Evolutionary conservation across 2,329 filamentous ascomycete species (phyloP).

Genomic region (Colletotrichum godetiae): DNA sequence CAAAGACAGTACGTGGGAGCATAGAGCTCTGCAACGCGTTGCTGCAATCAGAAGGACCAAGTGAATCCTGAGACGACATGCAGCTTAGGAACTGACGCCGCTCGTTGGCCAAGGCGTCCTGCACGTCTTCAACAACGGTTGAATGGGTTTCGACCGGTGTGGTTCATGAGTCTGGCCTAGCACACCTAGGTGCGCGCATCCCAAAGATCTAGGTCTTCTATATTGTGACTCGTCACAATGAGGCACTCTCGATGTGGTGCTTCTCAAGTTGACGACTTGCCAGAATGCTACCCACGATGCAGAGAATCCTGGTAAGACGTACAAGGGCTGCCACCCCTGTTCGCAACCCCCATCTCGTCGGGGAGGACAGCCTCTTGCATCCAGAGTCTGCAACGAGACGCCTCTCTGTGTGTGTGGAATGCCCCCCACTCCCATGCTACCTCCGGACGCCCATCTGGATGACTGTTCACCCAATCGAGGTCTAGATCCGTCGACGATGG

Average conservation of each 20-base stretch:
- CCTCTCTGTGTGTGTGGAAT: constrained; percentile 10
- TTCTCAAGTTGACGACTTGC: constrained; percentile 1
- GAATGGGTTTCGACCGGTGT: not conserved
- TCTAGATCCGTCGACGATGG: not conserved
- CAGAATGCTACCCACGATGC: constrained; percentile 8
- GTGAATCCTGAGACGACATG: not conserved
- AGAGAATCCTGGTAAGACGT: not conserved
- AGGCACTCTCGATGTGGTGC: constrained; percentile 18
- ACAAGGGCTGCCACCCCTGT: constrained; percentile 12
- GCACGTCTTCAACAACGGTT: not conserved
- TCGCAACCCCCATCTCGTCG: not conserved
- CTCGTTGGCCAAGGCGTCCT: not conserved
- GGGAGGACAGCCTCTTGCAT: constrained; percentile 16
- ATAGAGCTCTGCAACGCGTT: not conserved
- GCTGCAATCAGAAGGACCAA: not conserved
- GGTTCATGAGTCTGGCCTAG: constrained; percentile 2
- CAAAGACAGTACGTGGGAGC: not conserved
- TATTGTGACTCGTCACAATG: constrained; percentile 25
- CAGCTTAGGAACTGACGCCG: constrained; percentile 5
- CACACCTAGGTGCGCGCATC: not conserved
- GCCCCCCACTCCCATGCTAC: constrained; percentile 14
- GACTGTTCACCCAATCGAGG: constrained; percentile 3
- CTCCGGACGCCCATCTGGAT: not conserved
- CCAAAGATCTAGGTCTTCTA: constrained; percentile 8
- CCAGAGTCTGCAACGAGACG: constrained; percentile 7